Evolutionary conservation across 2,329 filamentous ascomycete species (phyloP).

Genomic region (Metarhizium humberi): DNA sequence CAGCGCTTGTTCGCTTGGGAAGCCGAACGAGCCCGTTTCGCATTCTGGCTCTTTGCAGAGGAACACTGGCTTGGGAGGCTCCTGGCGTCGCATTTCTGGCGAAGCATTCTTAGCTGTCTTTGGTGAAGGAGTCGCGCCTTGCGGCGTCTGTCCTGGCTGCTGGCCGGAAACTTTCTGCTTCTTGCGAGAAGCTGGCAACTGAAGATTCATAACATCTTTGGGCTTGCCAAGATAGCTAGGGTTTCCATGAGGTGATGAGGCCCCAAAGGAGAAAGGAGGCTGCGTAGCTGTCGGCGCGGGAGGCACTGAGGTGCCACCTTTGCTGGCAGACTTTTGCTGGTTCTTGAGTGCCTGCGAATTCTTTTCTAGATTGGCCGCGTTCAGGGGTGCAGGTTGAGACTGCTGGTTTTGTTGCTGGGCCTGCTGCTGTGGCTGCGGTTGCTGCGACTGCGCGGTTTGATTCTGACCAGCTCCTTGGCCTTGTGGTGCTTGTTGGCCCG

Average conservation of each 20-base stretch:
- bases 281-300: constrained; percentile 48
- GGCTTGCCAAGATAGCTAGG: constrained; percentile 45
- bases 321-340: constrained; percentile 27
- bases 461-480: constrained; percentile 18
- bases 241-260: constrained; percentile 49
- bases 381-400: constrained; percentile 25
- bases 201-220: constrained; percentile 41
- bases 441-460: constrained; percentile 23
- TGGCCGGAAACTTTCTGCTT: constrained; percentile 38
- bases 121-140: constrained; percentile 33
- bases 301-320: constrained; percentile 37
- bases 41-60: constrained; percentile 46
- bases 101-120: constrained; percentile 38
- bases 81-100: constrained; percentile 31
- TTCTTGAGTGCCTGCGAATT: constrained; percentile 38
- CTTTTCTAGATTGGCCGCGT: constrained; percentile 41
- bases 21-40: constrained; percentile 38
- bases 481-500: constrained; percentile 9
- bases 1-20: constrained; percentile 44
- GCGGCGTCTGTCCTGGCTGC: constrained; percentile 28
- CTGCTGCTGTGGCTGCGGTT: constrained; percentile 23
- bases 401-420: constrained; percentile 16
- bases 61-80: constrained; percentile 32
- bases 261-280: constrained; percentile 47
- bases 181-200: constrained; percentile 49